Base-by-base conservation (phyloP, 225 moss, liverwort and hornwort genomes). In the Anthoceros angustus region DNA sequence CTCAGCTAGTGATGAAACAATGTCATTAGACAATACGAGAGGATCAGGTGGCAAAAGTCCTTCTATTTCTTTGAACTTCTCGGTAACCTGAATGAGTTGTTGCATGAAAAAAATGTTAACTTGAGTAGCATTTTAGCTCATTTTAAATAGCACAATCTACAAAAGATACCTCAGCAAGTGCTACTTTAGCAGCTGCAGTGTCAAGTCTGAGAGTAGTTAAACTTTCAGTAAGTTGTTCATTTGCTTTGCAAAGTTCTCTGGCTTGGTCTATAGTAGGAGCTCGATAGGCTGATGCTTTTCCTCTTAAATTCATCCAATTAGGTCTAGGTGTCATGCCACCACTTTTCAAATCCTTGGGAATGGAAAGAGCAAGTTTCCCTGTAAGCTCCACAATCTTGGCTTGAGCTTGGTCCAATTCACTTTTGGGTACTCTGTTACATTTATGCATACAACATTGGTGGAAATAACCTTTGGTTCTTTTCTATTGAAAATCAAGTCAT, bases 111-210 rank as follows among this genome's bases (percentile, higher is more conserved):
- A n/a, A n/a, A n/a, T n/a, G n/a, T n/a, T n/a, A n/a, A n/a, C n/a
- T n/a, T n/a, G n/a, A n/a, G n/a, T n/a, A n/a, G n/a, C n/a, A n/a
- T n/a, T n/a, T n/a, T n/a, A n/a, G n/a, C n/a, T n/a, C n/a, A n/a
- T n/a, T n/a, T n/a, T n/a, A n/a, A n/a, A n/a, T n/a, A n/a, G n/a
- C n/a, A n/a, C n/a, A n/a, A n/a, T n/a, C n/a, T n/a, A n/a, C n/a
- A n/a, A n/a, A n/a, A n/a, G n/a, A 26, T 71, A 86, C 86, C 92
- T 84, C 81, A 6, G 69, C 78, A 42, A 85, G 78, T 2, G 87
- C 80, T 12, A 84, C 79, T 65, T 82, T 73, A 40, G 81, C 72
- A 41, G 81, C 73, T 38, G 84, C 88, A 64, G 77, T 77, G 72
- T 89, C 84, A 39, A 74, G 65, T 25, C 86, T 67, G 39, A 89